Conservation (phyloP, 305 asterid species). For the Petunia hybrid region DNA sequence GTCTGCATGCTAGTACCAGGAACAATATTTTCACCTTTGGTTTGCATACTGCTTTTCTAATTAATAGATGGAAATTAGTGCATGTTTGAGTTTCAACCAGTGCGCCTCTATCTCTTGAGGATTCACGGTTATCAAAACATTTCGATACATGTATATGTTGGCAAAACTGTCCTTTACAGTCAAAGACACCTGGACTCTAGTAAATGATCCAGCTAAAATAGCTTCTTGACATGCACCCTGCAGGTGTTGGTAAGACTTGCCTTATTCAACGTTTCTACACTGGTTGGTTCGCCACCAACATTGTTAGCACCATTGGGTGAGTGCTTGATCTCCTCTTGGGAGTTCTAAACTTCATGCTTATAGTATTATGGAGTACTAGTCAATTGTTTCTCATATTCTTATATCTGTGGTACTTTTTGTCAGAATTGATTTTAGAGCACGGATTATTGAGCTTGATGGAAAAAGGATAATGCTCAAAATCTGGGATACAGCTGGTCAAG, state of each 20-base stretch:
- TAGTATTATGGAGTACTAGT: not conserved
- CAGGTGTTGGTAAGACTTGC: conserved; percentile 94
- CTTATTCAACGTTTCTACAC: conserved; percentile 79
- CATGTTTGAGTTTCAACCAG: too few relatives aligned
- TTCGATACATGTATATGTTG: too few relatives aligned
- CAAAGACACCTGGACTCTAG: too few relatives aligned
- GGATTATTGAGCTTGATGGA: conserved; percentile 38
- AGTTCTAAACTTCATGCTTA: too few relatives aligned
- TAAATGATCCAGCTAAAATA: not conserved
- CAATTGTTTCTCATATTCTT: not conserved
- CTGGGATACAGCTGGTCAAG: conserved; percentile 44
- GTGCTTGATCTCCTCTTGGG: not conserved
- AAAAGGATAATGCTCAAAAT: conserved; percentile 39
- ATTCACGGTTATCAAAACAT: too few relatives aligned
- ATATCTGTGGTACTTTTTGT: not conserved
- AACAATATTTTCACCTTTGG: too few relatives aligned
- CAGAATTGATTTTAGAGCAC: conserved; percentile 38
- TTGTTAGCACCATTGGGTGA: conserved; percentile 79
- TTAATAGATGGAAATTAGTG: too few relatives aligned
- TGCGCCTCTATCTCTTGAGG: too few relatives aligned
- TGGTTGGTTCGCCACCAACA: conserved; percentile 80
- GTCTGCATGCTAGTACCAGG: too few relatives aligned
- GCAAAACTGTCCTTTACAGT: too few relatives aligned
- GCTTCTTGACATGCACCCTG: conserved; percentile 6
- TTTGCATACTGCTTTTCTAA: too few relatives aligned